Evolutionary conservation across 768 basidiomycete genomes (phyloP).

Genomic region (Sistotremastrum niveocremeum): DNA sequence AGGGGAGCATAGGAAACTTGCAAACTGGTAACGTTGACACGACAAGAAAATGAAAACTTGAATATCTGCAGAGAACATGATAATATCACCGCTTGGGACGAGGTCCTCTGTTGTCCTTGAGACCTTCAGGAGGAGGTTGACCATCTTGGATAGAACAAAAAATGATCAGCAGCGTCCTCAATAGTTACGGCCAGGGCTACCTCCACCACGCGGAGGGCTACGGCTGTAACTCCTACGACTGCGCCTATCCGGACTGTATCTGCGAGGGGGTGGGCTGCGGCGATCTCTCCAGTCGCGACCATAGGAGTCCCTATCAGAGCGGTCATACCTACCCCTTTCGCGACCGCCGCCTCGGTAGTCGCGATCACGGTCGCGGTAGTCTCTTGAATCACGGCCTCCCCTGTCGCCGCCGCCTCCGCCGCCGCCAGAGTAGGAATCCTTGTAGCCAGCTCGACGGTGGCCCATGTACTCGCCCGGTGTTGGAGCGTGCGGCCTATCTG

Average conservation of each 20-base stretch:
- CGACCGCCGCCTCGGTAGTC: conserved; percentile 35
- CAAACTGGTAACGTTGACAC: too few species aligned
- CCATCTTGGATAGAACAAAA: too few species aligned
- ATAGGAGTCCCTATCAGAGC: conserved; percentile 27
- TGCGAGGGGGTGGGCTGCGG: conserved; percentile 55
- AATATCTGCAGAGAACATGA: too few species aligned
- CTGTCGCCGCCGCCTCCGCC: conserved; percentile 25
- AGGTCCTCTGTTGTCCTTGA: too few species aligned
- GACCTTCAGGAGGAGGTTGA: too few species aligned
- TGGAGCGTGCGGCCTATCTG: conserved; percentile 84
- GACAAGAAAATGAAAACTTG: too few species aligned
- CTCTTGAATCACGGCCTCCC: conserved; percentile 32
- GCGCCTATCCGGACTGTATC: conserved; percentile 69
- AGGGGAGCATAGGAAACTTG: too few species aligned
- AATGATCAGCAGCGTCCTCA: too few species aligned
- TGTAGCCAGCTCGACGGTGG: conserved; percentile 46
- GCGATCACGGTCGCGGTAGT: conserved; percentile 18
- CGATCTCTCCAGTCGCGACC: conserved; percentile 75
- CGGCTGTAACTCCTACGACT: conserved; percentile 66
- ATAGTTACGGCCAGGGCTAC: conserved; percentile 28
- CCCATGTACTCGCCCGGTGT: conserved; percentile 99
- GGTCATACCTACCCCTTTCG: conserved; percentile 8
- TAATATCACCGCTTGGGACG: too few species aligned
- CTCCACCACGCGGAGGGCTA: conserved; percentile 59
- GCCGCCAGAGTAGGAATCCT: conserved; percentile 36